A percentile compares a stretch with the other conserved stretches of the same genome.
These are phyloP conservation scores for Stephanodiscus triporus DNA, from an alignment of 108 stramenopile genomes.

Conservation along the genomic window DNA sequence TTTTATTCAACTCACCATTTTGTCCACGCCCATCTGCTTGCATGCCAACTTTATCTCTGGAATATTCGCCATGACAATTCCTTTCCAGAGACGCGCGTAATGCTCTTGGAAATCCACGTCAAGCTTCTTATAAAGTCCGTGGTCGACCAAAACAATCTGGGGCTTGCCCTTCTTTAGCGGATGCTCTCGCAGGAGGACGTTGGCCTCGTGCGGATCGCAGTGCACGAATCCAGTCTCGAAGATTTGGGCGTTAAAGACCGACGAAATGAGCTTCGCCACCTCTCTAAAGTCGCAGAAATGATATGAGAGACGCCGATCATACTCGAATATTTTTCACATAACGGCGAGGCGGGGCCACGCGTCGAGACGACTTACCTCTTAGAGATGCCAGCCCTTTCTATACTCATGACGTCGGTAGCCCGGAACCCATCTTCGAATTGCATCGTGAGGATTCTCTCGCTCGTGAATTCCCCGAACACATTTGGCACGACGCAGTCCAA, in stretches of 20 bases:
- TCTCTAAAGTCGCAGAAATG: conserved; percentile 52
- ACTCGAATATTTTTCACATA: neutral
- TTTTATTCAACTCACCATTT: conserved; percentile 52
- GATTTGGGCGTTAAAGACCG: conserved; percentile 81
- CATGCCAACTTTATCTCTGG: conserved; percentile 79
- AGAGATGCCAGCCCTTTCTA: conserved; percentile 61
- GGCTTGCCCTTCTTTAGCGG: conserved; percentile 67
- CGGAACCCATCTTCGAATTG: conserved; percentile 92
- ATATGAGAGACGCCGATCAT: neutral
- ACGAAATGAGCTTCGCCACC: conserved; percentile 74
- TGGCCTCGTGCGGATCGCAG: conserved; percentile 95
- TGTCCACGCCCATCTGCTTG: conserved; percentile 70
- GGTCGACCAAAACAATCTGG: conserved; percentile 91
- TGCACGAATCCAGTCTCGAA: conserved; percentile 81
- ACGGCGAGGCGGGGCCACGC: neutral
- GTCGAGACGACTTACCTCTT: conserved; percentile 35
- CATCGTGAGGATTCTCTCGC: conserved; percentile 91
- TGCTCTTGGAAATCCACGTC: conserved; percentile 77
- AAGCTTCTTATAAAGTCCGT: conserved; percentile 85
- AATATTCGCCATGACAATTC: conserved; percentile 84
- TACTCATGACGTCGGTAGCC: conserved; percentile 76
- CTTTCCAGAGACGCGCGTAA: conserved; percentile 86
- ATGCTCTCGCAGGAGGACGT: conserved; percentile 82
- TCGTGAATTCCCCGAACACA: conserved; percentile 64
- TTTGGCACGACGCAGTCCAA: conserved; percentile 80